Conservation (phyloP, 2,329 filamentous ascomycete genomes). For the Penicillium sumatraense region DNA sequence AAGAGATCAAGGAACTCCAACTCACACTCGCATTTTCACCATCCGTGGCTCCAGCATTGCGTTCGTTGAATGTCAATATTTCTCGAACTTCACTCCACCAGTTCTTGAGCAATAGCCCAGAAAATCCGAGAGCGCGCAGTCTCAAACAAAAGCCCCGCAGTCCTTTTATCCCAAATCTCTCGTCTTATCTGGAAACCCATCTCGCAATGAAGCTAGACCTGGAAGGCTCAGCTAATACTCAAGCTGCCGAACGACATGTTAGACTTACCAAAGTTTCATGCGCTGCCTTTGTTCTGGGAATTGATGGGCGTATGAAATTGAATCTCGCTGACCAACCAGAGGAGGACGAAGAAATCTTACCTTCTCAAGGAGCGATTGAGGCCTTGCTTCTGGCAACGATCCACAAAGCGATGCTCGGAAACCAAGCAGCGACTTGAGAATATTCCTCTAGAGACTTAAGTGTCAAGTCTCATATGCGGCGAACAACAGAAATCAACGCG, state of each 20-base stretch:
- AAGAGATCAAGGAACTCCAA: slow-evolving; percentile 44
- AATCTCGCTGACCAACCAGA: slow-evolving; percentile 31
- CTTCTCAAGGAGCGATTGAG: slow-evolving; percentile 38
- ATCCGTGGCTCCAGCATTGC: slow-evolving; percentile 39
- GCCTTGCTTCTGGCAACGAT: slow-evolving; percentile 37
- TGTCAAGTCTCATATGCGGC: neutral
- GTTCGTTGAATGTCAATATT: slow-evolving; percentile 39
- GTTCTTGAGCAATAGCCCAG: slow-evolving; percentile 20
- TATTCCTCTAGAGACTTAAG: neutral
- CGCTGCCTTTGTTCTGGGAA: slow-evolving; percentile 43
- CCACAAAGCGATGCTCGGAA: slow-evolving; percentile 30
- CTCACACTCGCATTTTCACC: slow-evolving; percentile 44
- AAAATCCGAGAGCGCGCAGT: slow-evolving; percentile 6
- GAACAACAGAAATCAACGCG: neutral
- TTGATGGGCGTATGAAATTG: slow-evolving; percentile 46
- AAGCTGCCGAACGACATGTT: slow-evolving; percentile 30
- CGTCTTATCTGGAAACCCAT: slow-evolving; percentile 42
- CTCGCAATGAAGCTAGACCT: slow-evolving; percentile 46
- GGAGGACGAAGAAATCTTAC: slow-evolving; percentile 21
- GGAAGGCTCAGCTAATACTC: slow-evolving; percentile 16
- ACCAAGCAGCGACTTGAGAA: slow-evolving; percentile 22
- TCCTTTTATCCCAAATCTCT: slow-evolving; percentile 29
- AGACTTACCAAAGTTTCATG: slow-evolving; percentile 44
- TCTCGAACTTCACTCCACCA: slow-evolving; percentile 32
- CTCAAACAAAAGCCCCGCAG: slow-evolving; percentile 16